Evolutionary conservation across 768 basidiomycete species (phyloP).

Genomic region (Leccinum disarticulatum): DNA sequence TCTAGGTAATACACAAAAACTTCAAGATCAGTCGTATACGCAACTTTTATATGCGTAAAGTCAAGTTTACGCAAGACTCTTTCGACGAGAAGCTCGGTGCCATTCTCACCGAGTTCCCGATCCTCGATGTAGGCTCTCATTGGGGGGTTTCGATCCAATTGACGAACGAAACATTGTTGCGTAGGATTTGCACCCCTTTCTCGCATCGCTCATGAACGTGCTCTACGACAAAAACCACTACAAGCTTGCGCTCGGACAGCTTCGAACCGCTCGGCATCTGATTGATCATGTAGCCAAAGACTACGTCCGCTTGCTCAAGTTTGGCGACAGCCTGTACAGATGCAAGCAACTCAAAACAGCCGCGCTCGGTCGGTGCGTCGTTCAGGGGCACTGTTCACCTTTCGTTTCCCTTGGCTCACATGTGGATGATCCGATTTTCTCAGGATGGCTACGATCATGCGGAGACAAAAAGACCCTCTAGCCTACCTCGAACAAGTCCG

Average conservation of each 20-base stretch:
- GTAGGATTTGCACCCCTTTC: conserved; percentile 92
- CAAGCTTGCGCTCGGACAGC: conserved; percentile 96
- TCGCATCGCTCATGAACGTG: conserved; percentile 94
- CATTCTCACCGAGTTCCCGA: conserved; percentile 94
- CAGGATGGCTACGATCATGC: conserved; percentile 99
- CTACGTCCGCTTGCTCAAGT: conserved; percentile 94
- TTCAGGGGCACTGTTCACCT: not conserved
- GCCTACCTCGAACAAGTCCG: conserved; percentile 99
- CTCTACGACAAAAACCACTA: conserved; percentile 99
- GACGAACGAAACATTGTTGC: conserved; percentile 9
- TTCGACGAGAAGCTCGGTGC: conserved; percentile 95
- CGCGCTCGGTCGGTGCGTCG: conserved; percentile 87
- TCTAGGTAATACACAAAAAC: conserved; percentile 96
- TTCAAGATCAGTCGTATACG: conserved; percentile 99
- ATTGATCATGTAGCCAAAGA: conserved; percentile 98
- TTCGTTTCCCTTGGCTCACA: conserved; percentile 3
- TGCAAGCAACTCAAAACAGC: conserved; percentile 99
- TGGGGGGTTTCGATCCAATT: not conserved
- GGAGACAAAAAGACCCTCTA: conserved; percentile 95
- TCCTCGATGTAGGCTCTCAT: conserved; percentile 78
- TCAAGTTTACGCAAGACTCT: conserved; percentile 96
- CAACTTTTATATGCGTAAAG: conserved; percentile 99
- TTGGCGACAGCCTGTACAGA: conserved; percentile 95
- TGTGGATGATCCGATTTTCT: not conserved
- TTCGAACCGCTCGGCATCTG: conserved; percentile 92